phyloP scores from a whole-genome alignment of 2,329 filamentous ascomycete genomes.

The Didymella keratinophila region DNA sequence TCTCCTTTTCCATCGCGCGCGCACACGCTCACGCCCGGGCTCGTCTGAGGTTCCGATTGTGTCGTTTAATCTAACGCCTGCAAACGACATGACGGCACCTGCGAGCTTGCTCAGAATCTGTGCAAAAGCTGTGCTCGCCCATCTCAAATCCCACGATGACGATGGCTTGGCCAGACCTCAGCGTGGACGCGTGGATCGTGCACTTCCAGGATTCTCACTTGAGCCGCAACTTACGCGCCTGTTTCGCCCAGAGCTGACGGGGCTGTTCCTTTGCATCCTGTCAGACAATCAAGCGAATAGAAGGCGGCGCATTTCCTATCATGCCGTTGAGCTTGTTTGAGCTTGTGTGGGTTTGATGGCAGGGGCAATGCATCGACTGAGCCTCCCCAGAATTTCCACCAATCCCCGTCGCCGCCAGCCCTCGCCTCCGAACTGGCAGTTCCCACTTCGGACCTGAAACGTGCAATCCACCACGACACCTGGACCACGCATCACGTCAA shows the following conservation, averaged over 20 bases:
- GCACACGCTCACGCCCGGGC: not conserved
- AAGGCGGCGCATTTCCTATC: constrained; percentile 6
- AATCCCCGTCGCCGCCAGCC: constrained; percentile 10
- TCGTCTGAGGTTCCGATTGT: not conserved
- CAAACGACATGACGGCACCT: too few relatives aligned
- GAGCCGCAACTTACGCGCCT: constrained; percentile 13
- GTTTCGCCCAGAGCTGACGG: constrained; percentile 20
- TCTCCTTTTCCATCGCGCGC: not conserved
- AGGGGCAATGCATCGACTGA: constrained; percentile 15
- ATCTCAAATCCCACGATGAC: not conserved
- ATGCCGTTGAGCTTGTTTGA: constrained; percentile 13
- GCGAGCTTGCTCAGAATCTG: too few relatives aligned
- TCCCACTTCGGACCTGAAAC: constrained; percentile 1
- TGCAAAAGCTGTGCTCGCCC: not conserved
- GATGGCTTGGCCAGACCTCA: not conserved
- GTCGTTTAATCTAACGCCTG: too few relatives aligned
- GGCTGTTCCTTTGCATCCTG: constrained; percentile 8
- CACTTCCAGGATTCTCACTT: constrained; percentile 9
- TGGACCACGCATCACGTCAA: constrained; percentile 17
- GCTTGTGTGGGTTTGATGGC: constrained; percentile 18
- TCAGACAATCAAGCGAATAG: constrained; percentile 13
- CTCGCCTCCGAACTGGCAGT: constrained; percentile 9
- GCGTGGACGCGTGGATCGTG: not conserved
- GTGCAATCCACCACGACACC: not conserved
- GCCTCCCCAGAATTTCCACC: constrained; percentile 19